Percentiles rank a stretch among this genome's conserved stretches.
These are phyloP conservation scores for Acer saccharum DNA, from an alignment of 345 rosid genomes.

Conservation along the genomic window DNA sequence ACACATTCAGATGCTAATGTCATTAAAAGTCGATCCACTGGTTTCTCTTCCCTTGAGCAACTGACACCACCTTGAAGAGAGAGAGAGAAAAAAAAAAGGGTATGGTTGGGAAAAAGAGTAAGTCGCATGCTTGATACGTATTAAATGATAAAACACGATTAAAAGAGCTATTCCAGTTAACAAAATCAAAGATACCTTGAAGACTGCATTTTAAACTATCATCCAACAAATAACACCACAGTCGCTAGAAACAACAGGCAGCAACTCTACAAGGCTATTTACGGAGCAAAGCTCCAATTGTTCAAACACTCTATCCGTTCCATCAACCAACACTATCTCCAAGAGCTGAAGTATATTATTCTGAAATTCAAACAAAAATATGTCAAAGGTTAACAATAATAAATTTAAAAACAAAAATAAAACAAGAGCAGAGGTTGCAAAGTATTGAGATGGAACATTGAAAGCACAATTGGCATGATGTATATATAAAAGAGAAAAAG, in stretches of 20 bases:
- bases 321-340: slow-evolving; percentile 76
- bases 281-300: slow-evolving; percentile 44
- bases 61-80: slow-evolving; percentile 44
- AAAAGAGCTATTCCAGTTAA: slow-evolving; percentile 12
- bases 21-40: slow-evolving; percentile 63
- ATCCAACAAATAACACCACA: slow-evolving; percentile 45
- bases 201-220: slow-evolving; percentile 53
- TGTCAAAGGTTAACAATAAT: slow-evolving; percentile 12
- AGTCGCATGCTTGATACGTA: slow-evolving; percentile 11
- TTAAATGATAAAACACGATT: slow-evolving; percentile 16
- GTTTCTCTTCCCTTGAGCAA: slow-evolving; percentile 79
- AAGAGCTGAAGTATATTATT: slow-evolving; percentile 51
- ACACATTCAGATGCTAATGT: slow-evolving; percentile 68
- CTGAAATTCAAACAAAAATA: slow-evolving; percentile 46
- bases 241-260: slow-evolving; percentile 47
- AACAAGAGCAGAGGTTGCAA: not conserved
- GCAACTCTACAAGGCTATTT: slow-evolving; percentile 54
- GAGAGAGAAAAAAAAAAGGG: slow-evolving; percentile 21
- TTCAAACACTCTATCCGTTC: slow-evolving; percentile 54
- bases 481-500: not conserved
- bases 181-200: slow-evolving; percentile 57
- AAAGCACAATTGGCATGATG: slow-evolving; percentile 2
- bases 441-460: not conserved
- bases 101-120: not conserved
- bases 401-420: not conserved